Evolutionary conservation across 768 basidiomycete genomes (phyloP).

Genomic region (Xerocomellus amylosporus): DNA sequence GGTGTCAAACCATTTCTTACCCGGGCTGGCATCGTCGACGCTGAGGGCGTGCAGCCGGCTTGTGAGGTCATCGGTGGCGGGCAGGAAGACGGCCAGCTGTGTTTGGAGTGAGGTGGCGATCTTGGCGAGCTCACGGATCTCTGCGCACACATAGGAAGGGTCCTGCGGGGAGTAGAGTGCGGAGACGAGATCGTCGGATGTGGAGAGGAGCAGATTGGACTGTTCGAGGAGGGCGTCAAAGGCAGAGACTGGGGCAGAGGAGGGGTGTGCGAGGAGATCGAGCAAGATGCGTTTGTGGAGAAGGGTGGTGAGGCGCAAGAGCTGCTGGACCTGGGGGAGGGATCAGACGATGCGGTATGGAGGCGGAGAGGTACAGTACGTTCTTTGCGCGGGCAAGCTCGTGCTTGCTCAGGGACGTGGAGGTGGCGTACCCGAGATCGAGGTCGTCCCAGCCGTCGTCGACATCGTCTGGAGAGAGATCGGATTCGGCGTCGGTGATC

Average conservation of each 20-base stretch:
- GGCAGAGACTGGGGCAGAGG: conserved; percentile 23
- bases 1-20: conserved; percentile 58
- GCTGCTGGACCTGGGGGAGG: conserved; percentile 47
- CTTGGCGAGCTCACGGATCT: conserved; percentile 38
- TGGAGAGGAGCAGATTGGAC: conserved; percentile 51
- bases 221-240: conserved; percentile 51
- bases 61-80: conserved; percentile 22
- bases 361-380: conserved; percentile 36
- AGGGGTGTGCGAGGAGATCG: conserved; percentile 43
- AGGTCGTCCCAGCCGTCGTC: conserved; percentile 69
- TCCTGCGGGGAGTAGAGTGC: conserved; percentile 66
- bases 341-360: neutral
- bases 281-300: conserved; percentile 60
- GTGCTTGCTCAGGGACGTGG: conserved; percentile 40
- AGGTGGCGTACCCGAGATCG: conserved; percentile 41
- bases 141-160: conserved; percentile 36
- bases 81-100: conserved; percentile 26
- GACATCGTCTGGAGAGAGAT: conserved; percentile 15
- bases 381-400: conserved; percentile 61
- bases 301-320: conserved; percentile 57
- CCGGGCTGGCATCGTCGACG: conserved; percentile 11
- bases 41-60: conserved; percentile 24
- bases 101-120: conserved; percentile 38
- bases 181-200: conserved; percentile 67
- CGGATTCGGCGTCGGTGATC: conserved; percentile 39